These are phyloP conservation scores for Trichothecium roseum DNA, from an alignment of 2,329 filamentous ascomycete genomes.

Conservation along the genomic window DNA sequence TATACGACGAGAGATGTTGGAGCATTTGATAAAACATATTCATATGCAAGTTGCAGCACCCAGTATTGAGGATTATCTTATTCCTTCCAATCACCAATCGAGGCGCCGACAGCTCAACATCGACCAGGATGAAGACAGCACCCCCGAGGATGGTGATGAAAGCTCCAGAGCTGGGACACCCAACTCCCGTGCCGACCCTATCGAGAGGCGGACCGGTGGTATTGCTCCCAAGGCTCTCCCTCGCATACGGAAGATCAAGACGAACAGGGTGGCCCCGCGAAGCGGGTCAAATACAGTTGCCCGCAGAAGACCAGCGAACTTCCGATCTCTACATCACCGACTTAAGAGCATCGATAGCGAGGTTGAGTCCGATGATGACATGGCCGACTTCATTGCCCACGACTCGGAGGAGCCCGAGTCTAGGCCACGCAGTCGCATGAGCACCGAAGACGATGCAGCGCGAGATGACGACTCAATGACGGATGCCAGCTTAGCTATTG, in stretches of 20 bases:
- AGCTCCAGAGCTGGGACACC: conserved; percentile 55
- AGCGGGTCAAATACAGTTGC: conserved; percentile 59
- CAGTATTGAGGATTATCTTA: conserved; percentile 67
- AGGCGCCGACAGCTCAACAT: conserved; percentile 75
- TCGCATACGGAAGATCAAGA: conserved; percentile 62
- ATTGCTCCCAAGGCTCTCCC: conserved; percentile 60
- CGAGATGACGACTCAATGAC: conserved; percentile 56
- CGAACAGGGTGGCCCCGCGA: conserved; percentile 39
- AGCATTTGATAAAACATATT: conserved; percentile 82
- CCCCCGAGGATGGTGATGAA: conserved; percentile 50
- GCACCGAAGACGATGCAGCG: conserved; percentile 45
- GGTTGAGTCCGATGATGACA: conserved; percentile 83
- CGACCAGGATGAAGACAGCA: conserved; percentile 43
- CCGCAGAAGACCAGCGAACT: conserved; percentile 51
- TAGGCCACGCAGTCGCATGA: conserved; percentile 65
- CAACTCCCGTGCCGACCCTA: conserved; percentile 49
- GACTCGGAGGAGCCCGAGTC: conserved; percentile 85
- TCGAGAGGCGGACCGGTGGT: conserved; percentile 45
- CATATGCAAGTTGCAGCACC: conserved; percentile 79
- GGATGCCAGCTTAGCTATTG: conserved; percentile 60
- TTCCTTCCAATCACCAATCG: conserved; percentile 69
- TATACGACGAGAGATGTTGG: conserved; percentile 68
- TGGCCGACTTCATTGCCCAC: conserved; percentile 44
- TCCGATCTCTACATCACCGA: conserved; percentile 72
- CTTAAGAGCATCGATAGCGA: conserved; percentile 51